Evolutionary conservation across 164 flowering plant species (phyloP).

Genomic region (Taxillus chinensis): DNA sequence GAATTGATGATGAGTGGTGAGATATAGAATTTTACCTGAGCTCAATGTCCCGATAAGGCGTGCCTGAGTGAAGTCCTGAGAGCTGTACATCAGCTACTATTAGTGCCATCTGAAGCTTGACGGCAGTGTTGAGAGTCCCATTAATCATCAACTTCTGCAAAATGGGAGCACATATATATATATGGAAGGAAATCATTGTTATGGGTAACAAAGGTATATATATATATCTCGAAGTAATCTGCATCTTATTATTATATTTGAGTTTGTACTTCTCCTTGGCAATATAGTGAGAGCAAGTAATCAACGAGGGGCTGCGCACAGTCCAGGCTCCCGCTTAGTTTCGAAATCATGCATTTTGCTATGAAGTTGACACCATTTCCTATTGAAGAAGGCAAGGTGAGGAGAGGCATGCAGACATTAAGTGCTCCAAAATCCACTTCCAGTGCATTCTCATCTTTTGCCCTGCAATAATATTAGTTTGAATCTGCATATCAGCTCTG

Average conservation of each 20-base stretch:
- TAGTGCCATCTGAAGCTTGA: conserved; percentile 2
- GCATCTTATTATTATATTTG: too few relatives aligned
- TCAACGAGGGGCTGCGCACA: background rate
- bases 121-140: background rate
- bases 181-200: background rate
- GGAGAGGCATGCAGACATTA: background rate
- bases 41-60: background rate
- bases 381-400: conserved; percentile 2
- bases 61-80: background rate
- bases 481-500: too few relatives aligned
- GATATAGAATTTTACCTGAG: background rate
- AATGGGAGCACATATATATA: background rate
- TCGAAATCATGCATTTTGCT: background rate
- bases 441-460: conserved; percentile 2
- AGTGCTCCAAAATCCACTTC: conserved; percentile 6
- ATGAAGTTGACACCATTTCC: background rate
- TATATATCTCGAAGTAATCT: background rate
- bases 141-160: conserved; percentile 2
- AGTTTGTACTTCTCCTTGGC: conserved; percentile 1
- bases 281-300: conserved; percentile 1
- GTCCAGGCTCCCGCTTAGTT: background rate
- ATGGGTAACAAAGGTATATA: too few relatives aligned
- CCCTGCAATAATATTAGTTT: background rate
- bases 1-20: too few relatives aligned
- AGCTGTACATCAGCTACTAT: conserved; percentile 2